A percentile compares a stretch with the other conserved stretches of the same genome.
phyloP scores from a whole-genome alignment of 441 rosid genomes.

The Gossypium davidsonii region DNA sequence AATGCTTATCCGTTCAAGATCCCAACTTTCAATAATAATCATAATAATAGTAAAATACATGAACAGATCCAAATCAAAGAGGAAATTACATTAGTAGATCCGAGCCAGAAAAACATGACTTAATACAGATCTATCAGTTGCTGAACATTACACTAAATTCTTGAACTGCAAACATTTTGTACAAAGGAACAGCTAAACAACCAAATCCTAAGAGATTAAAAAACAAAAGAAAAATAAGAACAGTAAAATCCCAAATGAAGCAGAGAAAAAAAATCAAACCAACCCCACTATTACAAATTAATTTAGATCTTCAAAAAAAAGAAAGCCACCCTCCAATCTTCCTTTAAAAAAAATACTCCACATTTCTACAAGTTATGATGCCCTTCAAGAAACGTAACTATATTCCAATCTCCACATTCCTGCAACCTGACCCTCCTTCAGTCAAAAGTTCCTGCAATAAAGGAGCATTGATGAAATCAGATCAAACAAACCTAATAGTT shows the following conservation, averaged over 20 bases:
- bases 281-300: slow-evolving; percentile 13
- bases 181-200: slow-evolving; percentile 34
- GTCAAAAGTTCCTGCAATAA: slow-evolving; percentile 46
- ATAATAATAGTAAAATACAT: background rate
- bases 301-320: slow-evolving; percentile 13
- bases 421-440: slow-evolving; percentile 52
- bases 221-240: slow-evolving; percentile 1
- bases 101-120: slow-evolving; percentile 10
- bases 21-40: background rate
- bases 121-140: slow-evolving; percentile 17
- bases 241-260: background rate
- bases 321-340: slow-evolving; percentile 13
- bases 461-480: background rate
- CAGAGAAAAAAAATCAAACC: slow-evolving; percentile 1
- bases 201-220: slow-evolving; percentile 22
- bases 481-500: background rate
- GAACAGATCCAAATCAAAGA: slow-evolving; percentile 20
- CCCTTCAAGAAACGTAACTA: slow-evolving; percentile 20
- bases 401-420: slow-evolving; percentile 36
- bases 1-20: background rate
- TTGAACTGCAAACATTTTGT: slow-evolving; percentile 42
- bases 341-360: slow-evolving; percentile 4
- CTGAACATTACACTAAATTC: slow-evolving; percentile 14
- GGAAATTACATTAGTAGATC: slow-evolving; percentile 16
- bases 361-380: slow-evolving; percentile 15